Base-by-base conservation (phyloP, 208 protist genomes). In the Vickermania spadyakhi region DNA sequence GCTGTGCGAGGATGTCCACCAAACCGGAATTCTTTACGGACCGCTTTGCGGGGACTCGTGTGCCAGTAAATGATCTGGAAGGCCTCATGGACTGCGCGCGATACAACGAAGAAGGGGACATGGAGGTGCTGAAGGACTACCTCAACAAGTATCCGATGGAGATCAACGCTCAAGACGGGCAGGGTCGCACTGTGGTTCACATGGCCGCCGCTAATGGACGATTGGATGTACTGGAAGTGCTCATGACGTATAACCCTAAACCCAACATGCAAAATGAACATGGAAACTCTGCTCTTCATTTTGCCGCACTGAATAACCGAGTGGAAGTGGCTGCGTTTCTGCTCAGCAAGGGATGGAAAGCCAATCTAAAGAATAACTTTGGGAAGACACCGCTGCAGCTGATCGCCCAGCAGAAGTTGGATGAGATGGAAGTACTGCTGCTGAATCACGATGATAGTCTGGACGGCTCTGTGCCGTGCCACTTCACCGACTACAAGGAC, bases 171-270 rank as follows among this genome's bases (percentile, higher is more conserved):
- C 63, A 58, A 18, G 88, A 94, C 55, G 63, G 76, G 13, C 81
- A 92, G 60, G 81, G 86, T 22, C 81, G 84, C 29, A 93, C 89
- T 1, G 86, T 84, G 7, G 67, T 93, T 22, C 86, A 93, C 73
- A 84, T 91, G 75, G 89, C 89, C 0, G 84, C 89, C 5, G 86
- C 86, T 28, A 91, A 93, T 63, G 86, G 84, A 5, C 89, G 91
- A 68, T 73, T 84, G 68, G 50, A 56, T 2, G 75, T 91, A 3
- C 62, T 96, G 4, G 71, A 89, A 57, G 77, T 85, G 65, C 76
- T 96, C 11, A 74, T 87, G 25, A 57, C 63, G 25, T 90, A 84
- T 58, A 56, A 64, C 41, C 81, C 86, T 5, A 52, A 59, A 18
- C 77, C 79, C 1, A 79, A 96, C 71, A 53, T 83, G 21, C 59